Conservation (phyloP, 306 rosid genomes). For the Abrus pulchellus region DNA sequence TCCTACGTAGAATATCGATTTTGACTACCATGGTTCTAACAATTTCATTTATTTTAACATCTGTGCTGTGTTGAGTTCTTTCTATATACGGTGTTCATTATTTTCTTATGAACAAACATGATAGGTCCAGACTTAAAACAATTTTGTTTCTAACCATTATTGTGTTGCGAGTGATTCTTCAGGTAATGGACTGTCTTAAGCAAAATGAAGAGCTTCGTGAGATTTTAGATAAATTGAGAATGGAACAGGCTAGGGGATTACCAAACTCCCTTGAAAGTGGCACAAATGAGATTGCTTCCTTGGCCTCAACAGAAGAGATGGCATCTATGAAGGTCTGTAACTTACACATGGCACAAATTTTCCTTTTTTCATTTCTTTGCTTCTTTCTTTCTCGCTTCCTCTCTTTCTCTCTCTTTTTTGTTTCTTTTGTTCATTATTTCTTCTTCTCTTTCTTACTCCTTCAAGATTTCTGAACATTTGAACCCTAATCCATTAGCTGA, state of each 20-base stretch:
- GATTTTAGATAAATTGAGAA: constrained; percentile 71
- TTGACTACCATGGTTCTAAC: background rate
- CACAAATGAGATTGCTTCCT: constrained; percentile 50
- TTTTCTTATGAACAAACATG: constrained; percentile 18
- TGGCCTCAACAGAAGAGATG: constrained; percentile 65
- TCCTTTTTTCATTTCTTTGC: constrained; percentile 20
- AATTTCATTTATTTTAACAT: background rate
- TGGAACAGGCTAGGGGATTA: constrained; percentile 67
- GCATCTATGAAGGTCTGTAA: constrained; percentile 77
- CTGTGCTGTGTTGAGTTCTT: constrained; percentile 14
- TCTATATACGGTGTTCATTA: background rate
- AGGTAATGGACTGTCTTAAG: constrained; percentile 94
- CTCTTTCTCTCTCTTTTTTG: too few relatives aligned
- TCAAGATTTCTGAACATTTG: too few relatives aligned
- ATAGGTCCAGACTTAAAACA: constrained; percentile 28
- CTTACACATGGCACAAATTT: constrained; percentile 27
- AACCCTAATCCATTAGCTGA: too few relatives aligned
- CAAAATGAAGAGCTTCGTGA: constrained; percentile 90
- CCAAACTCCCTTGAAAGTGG: constrained; percentile 55
- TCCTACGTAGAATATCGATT: too few relatives aligned
- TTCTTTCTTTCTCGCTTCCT: too few relatives aligned
- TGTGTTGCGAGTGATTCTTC: constrained; percentile 45
- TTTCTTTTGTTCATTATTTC: too few relatives aligned
- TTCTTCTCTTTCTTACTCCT: too few relatives aligned
- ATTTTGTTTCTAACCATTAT: background rate